Evolutionary conservation across 306 rosid genomes (phyloP).

Genomic region (Elaeagnus macrophylla): DNA sequence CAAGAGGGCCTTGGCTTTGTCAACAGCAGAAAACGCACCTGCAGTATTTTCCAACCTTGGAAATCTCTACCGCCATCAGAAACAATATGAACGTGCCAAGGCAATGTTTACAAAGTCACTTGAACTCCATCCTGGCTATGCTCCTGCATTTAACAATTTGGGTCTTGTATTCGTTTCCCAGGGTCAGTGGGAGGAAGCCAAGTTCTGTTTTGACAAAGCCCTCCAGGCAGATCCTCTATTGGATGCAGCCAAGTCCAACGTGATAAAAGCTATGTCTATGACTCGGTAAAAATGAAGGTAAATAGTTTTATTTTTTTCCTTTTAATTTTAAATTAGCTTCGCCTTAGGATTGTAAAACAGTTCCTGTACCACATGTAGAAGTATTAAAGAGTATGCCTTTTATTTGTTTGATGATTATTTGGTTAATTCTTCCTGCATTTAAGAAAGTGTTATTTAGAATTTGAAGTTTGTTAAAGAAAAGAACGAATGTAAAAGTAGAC

Average conservation of each 20-base stretch:
- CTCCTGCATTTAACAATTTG: slow-evolving; percentile 84
- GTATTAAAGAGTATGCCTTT: not conserved
- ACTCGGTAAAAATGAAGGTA: slow-evolving; percentile 19
- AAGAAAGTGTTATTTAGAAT: no score
- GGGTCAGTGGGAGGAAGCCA: slow-evolving; percentile 85
- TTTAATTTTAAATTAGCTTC: not conserved
- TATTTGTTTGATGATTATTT: no score
- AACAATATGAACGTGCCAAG: slow-evolving; percentile 74
- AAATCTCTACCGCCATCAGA: slow-evolving; percentile 75
- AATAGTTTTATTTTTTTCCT: not conserved
- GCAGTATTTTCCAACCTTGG: slow-evolving; percentile 78
- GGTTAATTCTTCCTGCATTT: no score
- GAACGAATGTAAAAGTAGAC: no score
- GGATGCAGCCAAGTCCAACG: slow-evolving; percentile 84
- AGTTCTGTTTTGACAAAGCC: slow-evolving; percentile 76
- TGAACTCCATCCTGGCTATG: slow-evolving; percentile 79
- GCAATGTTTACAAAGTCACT: slow-evolving; percentile 88
- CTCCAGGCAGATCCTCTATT: slow-evolving; percentile 67
- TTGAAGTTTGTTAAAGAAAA: no score
- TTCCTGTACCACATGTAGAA: no score
- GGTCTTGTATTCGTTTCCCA: slow-evolving; percentile 92
- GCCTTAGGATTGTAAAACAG: slow-evolving; percentile 8
- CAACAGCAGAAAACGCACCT: slow-evolving; percentile 51
- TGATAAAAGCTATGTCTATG: slow-evolving; percentile 54
- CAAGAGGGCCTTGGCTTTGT: slow-evolving; percentile 65